Percentiles rank a stretch among this genome's conserved stretches.
Conservation (phyloP, 352 stramenopile genomes). For the Peronospora belbahrii region DNA sequence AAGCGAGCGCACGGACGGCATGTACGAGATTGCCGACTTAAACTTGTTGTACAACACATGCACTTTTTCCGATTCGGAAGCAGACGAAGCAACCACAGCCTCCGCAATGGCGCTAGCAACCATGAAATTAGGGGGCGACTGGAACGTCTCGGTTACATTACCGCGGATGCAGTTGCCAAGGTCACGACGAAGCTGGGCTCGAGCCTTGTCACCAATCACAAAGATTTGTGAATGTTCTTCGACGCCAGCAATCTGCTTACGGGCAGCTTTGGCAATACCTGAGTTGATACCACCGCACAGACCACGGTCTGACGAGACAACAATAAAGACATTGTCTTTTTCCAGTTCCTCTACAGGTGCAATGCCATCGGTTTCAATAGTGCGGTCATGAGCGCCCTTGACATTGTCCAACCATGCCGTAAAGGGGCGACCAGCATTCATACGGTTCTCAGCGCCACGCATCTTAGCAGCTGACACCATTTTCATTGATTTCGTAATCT, state of each 20-base stretch:
- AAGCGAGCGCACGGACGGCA: conserved; percentile 85
- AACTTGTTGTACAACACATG: conserved; percentile 97
- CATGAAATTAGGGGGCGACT: conserved; percentile 85
- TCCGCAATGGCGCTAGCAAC: conserved; percentile 89
- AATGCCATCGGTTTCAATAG: conserved; percentile 86
- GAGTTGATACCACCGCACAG: conserved; percentile 98
- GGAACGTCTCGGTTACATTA: conserved; percentile 80
- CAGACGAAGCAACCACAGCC: conserved; percentile 58
- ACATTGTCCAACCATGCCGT: conserved; percentile 79
- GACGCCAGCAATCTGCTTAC: conserved; percentile 71
- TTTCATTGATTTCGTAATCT: conserved; percentile 99
- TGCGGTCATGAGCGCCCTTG: conserved; percentile 49
- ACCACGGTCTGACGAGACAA: conserved; percentile 96
- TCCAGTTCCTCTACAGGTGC: conserved; percentile 79
- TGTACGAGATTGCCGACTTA: conserved; percentile 93
- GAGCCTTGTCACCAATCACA: conserved; percentile 95
- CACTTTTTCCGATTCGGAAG: conserved; percentile 88
- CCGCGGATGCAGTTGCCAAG: conserved; percentile 54
- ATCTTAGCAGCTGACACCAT: conserved; percentile 99
- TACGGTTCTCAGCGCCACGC: conserved; percentile 92
- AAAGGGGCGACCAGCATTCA: conserved; percentile 82
- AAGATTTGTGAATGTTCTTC: conserved; percentile 84
- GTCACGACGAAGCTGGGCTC: conserved; percentile 88
- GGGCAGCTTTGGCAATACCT: conserved; percentile 89
- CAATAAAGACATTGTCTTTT: conserved; percentile 88